Base-by-base conservation (phyloP, 2,329 filamentous ascomycete species). In the Botryosphaeria dothidea region DNA sequence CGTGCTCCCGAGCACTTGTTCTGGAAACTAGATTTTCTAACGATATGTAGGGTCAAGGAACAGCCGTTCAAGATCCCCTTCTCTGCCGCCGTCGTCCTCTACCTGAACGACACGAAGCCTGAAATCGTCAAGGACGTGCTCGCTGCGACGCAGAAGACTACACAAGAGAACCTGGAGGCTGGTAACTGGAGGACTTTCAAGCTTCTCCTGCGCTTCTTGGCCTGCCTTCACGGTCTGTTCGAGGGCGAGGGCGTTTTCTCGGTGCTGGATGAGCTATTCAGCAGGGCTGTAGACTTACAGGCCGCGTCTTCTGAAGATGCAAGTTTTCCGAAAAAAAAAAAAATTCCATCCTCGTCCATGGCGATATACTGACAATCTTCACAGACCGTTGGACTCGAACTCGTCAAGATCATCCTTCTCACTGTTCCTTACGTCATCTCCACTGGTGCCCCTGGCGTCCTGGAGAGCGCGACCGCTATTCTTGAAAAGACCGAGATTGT, bases 51-150 rank as follows among this genome's bases (percentile, higher is more conserved):
- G 69, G 85, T 91, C 48, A 77, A 92, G 38, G 95, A 99, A 80
- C 95, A 99, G 80, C 95, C 95, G 1, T 90, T 99, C 78, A 98
- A 98, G 83, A 96, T 93, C n/a, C 94, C 95, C 0, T 98, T 97
- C 75, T 85, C 96, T 41, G 93, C 93, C 9, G 92, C 91, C 21
- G 89, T 94, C 15, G 85, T 96, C 48, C 84, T 97, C 65, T 86
- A 92, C 65, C 86, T 89, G 69, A 97, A 98, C 80, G 86, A 87
- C 27, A 80, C 91, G 71, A 92, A 92, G 74, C 84, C 90, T 4
- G 91, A 95, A 69, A 83, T 96, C 38, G 86, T 90, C 34, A 84
- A 84, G 41, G 87, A 92, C 68, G 82, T 96, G 21, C 82, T 98
- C 69, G 83, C 80, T 60, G 87, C 86, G 69, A 82, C 89, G 48